These are phyloP conservation scores for Blastomyces silverae DNA, from an alignment of 2,329 filamentous ascomycete species.

Conservation along the genomic window DNA sequence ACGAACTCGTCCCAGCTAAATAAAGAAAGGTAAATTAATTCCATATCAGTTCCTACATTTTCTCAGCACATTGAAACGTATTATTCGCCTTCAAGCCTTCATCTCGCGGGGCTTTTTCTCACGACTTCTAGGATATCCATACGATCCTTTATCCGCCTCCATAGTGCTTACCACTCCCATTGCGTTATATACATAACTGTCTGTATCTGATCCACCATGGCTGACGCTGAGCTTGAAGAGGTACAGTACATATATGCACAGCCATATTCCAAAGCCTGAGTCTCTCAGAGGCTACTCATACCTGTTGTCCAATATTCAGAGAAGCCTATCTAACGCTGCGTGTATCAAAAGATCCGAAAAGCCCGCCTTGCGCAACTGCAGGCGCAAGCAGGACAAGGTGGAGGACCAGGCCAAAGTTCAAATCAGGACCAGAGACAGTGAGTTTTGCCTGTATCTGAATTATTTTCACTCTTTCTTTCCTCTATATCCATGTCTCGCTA, in stretches of 20 bases:
- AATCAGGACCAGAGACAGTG: conserved; percentile 58
- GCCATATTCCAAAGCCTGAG: neutral
- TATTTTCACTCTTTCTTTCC: neutral
- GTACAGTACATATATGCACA: conserved; percentile 40
- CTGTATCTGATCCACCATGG: conserved; percentile 44
- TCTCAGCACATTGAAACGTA: neutral
- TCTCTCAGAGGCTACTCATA: neutral
- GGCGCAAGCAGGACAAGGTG: conserved; percentile 56
- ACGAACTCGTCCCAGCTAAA: neutral
- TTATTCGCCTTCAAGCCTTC: neutral
- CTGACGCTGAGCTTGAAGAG: conserved; percentile 60
- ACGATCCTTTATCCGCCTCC: neutral
- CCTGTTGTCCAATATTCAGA: neutral
- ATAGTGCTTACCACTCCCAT: neutral
- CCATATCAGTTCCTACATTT: neutral
- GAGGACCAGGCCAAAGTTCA: conserved; percentile 42
- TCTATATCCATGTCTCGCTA: neutral
- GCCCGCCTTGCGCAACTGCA: conserved; percentile 92
- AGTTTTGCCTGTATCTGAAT: conserved; percentile 26
- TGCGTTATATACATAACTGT: neutral
- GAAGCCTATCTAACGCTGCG: neutral
- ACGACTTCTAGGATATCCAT: neutral
- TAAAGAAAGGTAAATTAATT: neutral
- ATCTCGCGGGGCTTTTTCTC: neutral
- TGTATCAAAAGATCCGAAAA: conserved; percentile 63